Evolutionary conservation across 208 protist genomes (phyloP).

Genomic region (Trypanosoma cruzi): DNA sequence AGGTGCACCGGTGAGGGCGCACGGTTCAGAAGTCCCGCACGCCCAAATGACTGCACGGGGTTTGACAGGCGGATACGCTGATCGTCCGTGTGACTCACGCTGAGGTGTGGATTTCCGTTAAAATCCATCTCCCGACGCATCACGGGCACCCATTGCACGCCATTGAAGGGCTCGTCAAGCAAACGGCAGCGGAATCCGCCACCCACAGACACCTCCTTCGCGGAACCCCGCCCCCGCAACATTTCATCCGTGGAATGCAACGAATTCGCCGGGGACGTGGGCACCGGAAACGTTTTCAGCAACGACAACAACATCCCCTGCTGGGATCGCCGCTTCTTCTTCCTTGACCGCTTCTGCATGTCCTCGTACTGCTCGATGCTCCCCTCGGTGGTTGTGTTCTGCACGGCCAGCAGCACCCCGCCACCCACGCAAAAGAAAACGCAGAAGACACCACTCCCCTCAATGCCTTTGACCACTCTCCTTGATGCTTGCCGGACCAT

Average conservation of each 20-base stretch:
- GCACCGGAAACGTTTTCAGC: too few relatives aligned
- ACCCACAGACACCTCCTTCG: background rate
- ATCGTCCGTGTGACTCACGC: conserved; percentile 2
- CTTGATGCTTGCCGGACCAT: too few relatives aligned
- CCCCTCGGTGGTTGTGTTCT: too few relatives aligned
- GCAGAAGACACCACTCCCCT: too few relatives aligned
- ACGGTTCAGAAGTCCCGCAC: background rate
- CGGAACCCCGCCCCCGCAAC: background rate
- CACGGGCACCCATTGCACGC: background rate
- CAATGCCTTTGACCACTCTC: too few relatives aligned
- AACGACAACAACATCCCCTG: too few relatives aligned
- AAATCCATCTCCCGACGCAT: background rate
- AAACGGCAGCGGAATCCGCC: conserved; percentile 15
- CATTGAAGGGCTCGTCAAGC: conserved; percentile 20
- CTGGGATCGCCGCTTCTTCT: background rate
- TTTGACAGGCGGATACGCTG: background rate
- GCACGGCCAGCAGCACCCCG: too few relatives aligned
- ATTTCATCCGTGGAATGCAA: background rate
- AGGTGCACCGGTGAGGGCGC: background rate
- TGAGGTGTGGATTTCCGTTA: background rate
- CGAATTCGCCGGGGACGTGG: conserved; percentile 1
- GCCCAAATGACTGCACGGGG: background rate
- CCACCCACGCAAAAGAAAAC: background rate
- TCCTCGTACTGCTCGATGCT: too few relatives aligned
- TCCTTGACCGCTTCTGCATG: conserved; percentile 11